Percentiles rank a stretch among this genome's conserved stretches.
Evolutionary conservation across 192 early-diverging fungal genomes (phyloP).

Genomic region (Mortierella alpina): DNA sequence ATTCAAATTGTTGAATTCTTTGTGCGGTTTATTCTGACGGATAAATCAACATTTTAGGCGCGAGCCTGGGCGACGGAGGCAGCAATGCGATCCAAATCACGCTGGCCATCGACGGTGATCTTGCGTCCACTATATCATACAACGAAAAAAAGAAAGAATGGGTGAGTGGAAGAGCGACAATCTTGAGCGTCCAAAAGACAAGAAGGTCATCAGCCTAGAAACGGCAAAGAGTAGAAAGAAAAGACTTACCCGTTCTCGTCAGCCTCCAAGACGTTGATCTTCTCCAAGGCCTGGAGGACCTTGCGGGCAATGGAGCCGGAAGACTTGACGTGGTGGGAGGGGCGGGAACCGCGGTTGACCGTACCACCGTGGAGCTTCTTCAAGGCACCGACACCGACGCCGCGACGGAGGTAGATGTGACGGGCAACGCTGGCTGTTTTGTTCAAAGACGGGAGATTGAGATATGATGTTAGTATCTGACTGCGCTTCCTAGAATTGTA

Average conservation of each 20-base stretch:
- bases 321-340: slow-evolving; percentile 87
- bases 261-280: slow-evolving; percentile 97
- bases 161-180: neutral
- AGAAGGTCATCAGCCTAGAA: neutral
- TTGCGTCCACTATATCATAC: slow-evolving; percentile 80
- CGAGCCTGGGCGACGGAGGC: slow-evolving; percentile 56
- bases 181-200: neutral
- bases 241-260: slow-evolving; percentile 77
- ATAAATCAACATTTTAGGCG: slow-evolving; percentile 45
- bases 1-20: slow-evolving; percentile 9
- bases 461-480: neutral
- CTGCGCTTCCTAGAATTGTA: neutral
- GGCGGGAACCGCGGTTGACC: slow-evolving; percentile 92
- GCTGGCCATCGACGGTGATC: slow-evolving; percentile 96
- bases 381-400: slow-evolving; percentile 94
- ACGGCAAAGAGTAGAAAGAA: neutral
- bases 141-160: slow-evolving; percentile 14
- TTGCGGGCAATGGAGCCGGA: slow-evolving; percentile 96
- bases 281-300: slow-evolving; percentile 97
- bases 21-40: slow-evolving; percentile 12
- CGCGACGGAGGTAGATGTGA: slow-evolving; percentile 96
- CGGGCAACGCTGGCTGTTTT: slow-evolving; percentile 88
- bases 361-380: slow-evolving; percentile 94
- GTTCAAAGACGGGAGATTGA: neutral
- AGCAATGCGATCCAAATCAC: slow-evolving; percentile 98